Conservation (phyloP, 2,329 filamentous ascomycete genomes). For the Cladosporium cucumerinum region DNA sequence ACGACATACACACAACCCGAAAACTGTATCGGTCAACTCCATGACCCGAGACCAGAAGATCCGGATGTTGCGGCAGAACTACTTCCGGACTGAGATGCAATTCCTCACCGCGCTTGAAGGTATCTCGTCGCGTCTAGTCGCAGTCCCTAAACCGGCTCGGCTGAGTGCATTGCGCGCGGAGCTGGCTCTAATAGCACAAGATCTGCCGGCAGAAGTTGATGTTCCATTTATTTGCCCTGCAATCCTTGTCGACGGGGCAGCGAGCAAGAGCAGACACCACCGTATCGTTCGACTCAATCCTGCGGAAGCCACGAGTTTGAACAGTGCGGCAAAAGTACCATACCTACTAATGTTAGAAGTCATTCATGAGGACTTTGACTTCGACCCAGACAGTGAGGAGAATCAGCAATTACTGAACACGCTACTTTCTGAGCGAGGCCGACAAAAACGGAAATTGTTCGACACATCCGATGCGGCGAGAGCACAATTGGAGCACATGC, state of each 20-base stretch:
- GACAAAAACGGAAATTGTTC: constrained; percentile 50
- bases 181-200: constrained; percentile 74
- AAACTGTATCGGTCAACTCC: constrained; percentile 57
- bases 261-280: constrained; percentile 73
- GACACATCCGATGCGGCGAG: constrained; percentile 61
- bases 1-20: constrained; percentile 58
- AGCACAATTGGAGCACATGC: constrained; percentile 37
- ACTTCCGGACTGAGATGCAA: constrained; percentile 77
- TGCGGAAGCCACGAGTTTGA: constrained; percentile 77
- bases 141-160: constrained; percentile 76
- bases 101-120: constrained; percentile 77
- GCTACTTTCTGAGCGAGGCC: constrained; percentile 64
- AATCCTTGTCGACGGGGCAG: constrained; percentile 67
- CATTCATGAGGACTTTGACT: constrained; percentile 75
- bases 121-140: constrained; percentile 79
- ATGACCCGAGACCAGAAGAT: constrained; percentile 65
- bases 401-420: constrained; percentile 65
- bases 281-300: constrained; percentile 80
- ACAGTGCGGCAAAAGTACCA: constrained; percentile 82
- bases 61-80: constrained; percentile 73
- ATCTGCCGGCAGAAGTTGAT: constrained; percentile 78
- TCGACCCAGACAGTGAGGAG: constrained; percentile 70
- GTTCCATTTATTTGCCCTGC: constrained; percentile 79
- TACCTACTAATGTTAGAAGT: constrained; percentile 84
- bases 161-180: constrained; percentile 78